Evolutionary conservation across 805 yeast species (phyloP).

Genomic region (Zygotorulaspora danielsina): DNA sequence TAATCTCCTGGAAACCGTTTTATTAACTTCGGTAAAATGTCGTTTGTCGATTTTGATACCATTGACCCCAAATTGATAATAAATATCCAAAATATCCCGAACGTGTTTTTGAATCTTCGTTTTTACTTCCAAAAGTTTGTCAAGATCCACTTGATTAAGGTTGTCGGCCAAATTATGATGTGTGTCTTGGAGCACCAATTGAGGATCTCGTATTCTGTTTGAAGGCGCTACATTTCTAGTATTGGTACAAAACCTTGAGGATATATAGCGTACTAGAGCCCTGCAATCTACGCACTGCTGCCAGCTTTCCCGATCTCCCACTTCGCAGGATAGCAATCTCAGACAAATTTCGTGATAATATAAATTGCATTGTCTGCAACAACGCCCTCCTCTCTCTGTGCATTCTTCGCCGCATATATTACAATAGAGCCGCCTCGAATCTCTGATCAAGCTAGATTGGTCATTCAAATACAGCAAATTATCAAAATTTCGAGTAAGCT

Average conservation of each 20-base stretch:
- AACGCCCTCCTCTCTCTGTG: constrained; percentile 10
- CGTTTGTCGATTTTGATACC: constrained; percentile 32
- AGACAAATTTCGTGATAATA: constrained; percentile 28
- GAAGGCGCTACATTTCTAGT: neutral
- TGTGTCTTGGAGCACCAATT: too few species aligned
- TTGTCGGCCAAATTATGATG: too few species aligned
- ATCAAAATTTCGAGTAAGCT: constrained; percentile 6
- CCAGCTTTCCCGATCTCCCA: constrained; percentile 22
- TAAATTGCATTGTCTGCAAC: constrained; percentile 18
- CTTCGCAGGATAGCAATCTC: constrained; percentile 20
- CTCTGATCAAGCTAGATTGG: neutral
- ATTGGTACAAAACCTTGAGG: neutral
- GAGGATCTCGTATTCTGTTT: too few species aligned
- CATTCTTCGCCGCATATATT: constrained; percentile 23
- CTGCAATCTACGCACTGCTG: constrained; percentile 22
- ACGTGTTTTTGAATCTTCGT: constrained; percentile 54
- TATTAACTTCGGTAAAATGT: constrained; percentile 58
- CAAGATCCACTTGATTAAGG: constrained; percentile 4
- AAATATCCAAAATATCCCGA: constrained; percentile 47
- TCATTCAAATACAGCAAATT: constrained; percentile 4
- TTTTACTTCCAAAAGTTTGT: constrained; percentile 42
- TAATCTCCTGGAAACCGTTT: constrained; percentile 54
- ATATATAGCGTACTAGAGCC: constrained; percentile 1
- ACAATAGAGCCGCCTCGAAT: constrained; percentile 11
- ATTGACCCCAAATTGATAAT: constrained; percentile 35